Conservation (phyloP, 495 filamentous ascomycete species). For the Cairneyella variabilis region DNA sequence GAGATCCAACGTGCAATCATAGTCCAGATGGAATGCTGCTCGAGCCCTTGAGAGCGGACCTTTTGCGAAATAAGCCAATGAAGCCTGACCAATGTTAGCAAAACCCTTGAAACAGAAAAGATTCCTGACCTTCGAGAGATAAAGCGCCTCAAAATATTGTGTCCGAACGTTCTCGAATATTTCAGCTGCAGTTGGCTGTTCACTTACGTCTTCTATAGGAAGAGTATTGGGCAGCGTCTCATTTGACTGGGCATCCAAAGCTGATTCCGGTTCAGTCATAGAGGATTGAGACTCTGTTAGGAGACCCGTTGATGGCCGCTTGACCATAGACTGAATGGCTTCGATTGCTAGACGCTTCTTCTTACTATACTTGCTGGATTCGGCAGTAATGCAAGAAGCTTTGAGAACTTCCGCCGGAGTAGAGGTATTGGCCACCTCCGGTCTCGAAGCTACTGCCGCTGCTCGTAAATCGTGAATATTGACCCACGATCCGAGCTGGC, state of each 20-base stretch:
- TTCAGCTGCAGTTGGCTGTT: constrained; percentile 53
- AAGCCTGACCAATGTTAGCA: constrained; percentile 50
- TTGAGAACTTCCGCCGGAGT: neutral
- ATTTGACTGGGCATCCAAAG: neutral
- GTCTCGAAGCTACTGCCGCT: constrained; percentile 35
- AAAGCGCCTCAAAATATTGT: constrained; percentile 87
- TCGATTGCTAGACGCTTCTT: constrained; percentile 49
- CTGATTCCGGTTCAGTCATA: constrained; percentile 6
- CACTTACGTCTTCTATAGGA: constrained; percentile 4
- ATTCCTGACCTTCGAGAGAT: constrained; percentile 78
- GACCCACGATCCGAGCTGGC: constrained; percentile 64
- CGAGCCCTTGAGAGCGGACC: constrained; percentile 87
- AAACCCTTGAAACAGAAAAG: constrained; percentile 14
- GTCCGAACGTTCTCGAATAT: constrained; percentile 63
- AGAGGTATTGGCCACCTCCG: constrained; percentile 20
- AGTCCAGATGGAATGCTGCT: constrained; percentile 63
- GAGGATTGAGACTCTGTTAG: constrained; percentile 27
- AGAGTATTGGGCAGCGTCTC: neutral
- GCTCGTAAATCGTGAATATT: constrained; percentile 42
- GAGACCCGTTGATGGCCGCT: constrained; percentile 30
- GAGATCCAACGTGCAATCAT: constrained; percentile 47
- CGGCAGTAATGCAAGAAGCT: constrained; percentile 35
- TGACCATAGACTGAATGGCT: constrained; percentile 44
- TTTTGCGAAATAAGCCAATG: constrained; percentile 95
- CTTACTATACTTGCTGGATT: constrained; percentile 33